Percentiles rank a stretch among this genome's conserved stretches.
phyloP scores from a whole-genome alignment of 768 basidiomycete genomes.

The Leccinellum rugosiceps region DNA sequence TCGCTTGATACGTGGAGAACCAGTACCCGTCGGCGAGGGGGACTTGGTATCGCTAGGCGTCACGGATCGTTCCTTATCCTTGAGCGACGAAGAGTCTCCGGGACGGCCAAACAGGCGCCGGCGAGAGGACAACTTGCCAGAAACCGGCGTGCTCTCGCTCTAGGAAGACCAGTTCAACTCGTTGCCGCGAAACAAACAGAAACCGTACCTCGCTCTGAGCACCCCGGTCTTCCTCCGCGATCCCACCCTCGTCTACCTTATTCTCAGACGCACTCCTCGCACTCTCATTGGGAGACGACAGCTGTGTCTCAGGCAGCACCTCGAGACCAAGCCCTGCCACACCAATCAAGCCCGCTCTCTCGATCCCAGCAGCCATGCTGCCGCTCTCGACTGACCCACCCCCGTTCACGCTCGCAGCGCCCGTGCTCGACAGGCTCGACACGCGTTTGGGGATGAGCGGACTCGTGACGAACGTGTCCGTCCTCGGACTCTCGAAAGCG shows the following conservation, averaged over 20 bases:
- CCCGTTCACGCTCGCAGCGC: conserved; percentile 23
- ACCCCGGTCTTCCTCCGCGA: conserved; percentile 48
- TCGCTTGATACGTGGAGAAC: conserved; percentile 20
- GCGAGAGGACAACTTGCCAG: conserved; percentile 37
- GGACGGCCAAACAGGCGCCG: conserved; percentile 64
- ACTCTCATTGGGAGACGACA: conserved; percentile 64
- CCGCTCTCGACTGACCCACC: conserved; percentile 20
- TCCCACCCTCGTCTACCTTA: conserved; percentile 22
- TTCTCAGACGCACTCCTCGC: conserved; percentile 42
- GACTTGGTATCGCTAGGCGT: conserved; percentile 29
- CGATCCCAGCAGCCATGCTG: conserved; percentile 16
- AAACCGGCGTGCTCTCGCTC: conserved; percentile 47
- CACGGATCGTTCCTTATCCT: conserved; percentile 36
- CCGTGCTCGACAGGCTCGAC: conserved; percentile 27
- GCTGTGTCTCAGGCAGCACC: conserved; percentile 44
- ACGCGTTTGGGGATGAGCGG: conserved; percentile 22
- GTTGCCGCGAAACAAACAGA: not conserved
- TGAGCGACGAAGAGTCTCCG: conserved; percentile 31
- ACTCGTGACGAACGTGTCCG: conserved; percentile 14
- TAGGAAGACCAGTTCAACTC: conserved; percentile 20
- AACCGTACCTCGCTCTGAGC: conserved; percentile 65
- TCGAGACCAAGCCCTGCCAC: conserved; percentile 26
- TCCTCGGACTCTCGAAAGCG: conserved; percentile 34
- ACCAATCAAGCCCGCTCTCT: conserved; percentile 19
- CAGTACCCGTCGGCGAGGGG: conserved; percentile 20